These are phyloP conservation scores for Adansonia digitata DNA, from an alignment of 345 rosid species.

Conservation along the genomic window DNA sequence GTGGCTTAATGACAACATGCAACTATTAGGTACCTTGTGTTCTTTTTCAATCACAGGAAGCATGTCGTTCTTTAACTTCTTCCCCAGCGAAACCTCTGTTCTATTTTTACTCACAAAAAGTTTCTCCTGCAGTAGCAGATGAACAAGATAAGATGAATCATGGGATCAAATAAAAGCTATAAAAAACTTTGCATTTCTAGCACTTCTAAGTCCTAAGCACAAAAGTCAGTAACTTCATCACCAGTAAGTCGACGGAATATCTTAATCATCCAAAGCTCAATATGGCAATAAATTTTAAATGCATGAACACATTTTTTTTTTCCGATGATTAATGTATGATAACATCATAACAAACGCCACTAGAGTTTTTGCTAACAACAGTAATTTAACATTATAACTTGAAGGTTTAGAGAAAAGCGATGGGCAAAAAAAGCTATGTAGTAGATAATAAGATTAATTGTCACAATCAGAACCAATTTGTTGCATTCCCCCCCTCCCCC, in stretches of 20 bases:
- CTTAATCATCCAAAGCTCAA: not conserved
- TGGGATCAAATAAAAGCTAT: not conserved
- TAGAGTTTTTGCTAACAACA: not conserved
- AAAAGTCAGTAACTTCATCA: not conserved
- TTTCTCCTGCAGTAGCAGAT: conserved; percentile 66
- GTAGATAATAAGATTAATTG: not conserved
- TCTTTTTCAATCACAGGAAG: conserved; percentile 40
- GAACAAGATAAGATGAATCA: conserved; percentile 2
- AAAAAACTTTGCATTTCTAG: not conserved
- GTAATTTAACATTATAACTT: not conserved
- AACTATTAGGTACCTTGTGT: conserved; percentile 61
- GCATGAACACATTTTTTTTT: too few relatives aligned
- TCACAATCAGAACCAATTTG: not conserved
- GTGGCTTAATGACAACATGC: conserved; percentile 2
- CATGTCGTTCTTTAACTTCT: conserved; percentile 82
- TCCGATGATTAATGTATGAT: too few relatives aligned
- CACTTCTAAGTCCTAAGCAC: not conserved
- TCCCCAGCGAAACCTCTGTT: conserved; percentile 81
- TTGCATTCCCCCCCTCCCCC: not conserved
- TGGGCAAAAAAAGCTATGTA: not conserved
- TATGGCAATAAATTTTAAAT: not conserved
- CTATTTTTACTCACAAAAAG: conserved; percentile 81
- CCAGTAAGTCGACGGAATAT: not conserved
- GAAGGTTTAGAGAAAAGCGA: not conserved
- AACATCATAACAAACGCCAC: not conserved